These are phyloP conservation scores for Podospora conica DNA, from an alignment of 495 filamentous ascomycete species.

Conservation along the genomic window DNA sequence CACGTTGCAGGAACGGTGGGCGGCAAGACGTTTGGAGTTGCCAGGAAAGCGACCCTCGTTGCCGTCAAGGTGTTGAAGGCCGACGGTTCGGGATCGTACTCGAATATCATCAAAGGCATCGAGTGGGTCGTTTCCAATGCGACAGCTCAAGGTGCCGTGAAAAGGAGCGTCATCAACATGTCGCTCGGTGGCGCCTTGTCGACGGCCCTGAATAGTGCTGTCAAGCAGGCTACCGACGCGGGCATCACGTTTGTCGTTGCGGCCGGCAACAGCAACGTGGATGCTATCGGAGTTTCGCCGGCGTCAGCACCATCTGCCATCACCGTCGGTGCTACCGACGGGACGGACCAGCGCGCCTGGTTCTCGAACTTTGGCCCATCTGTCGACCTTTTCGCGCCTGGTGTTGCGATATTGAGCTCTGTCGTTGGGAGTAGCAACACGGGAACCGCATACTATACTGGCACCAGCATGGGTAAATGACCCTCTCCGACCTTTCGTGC, in stretches of 20 bases:
- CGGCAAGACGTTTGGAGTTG: slow-evolving; percentile 54
- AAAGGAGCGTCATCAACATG: slow-evolving; percentile 46
- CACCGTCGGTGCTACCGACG: slow-evolving; percentile 51
- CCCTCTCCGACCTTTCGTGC: neutral
- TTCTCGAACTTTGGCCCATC: slow-evolving; percentile 56
- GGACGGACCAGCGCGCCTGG: slow-evolving; percentile 36
- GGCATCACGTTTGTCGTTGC: slow-evolving; percentile 49
- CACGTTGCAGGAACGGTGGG: slow-evolving; percentile 59
- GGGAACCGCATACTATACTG: slow-evolving; percentile 38
- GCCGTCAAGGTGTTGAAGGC: slow-evolving; percentile 59
- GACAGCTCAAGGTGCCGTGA: slow-evolving; percentile 26
- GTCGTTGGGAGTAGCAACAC: slow-evolving; percentile 17
- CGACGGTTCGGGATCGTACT: slow-evolving; percentile 36
- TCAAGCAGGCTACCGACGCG: slow-evolving; percentile 37
- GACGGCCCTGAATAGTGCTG: slow-evolving; percentile 46
- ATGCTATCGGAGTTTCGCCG: slow-evolving; percentile 41
- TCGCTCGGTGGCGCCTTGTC: slow-evolving; percentile 50
- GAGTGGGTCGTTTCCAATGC: slow-evolving; percentile 49
- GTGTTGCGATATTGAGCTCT: slow-evolving; percentile 36
- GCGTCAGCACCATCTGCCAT: slow-evolving; percentile 51
- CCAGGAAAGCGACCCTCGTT: slow-evolving; percentile 56
- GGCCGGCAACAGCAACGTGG: slow-evolving; percentile 43
- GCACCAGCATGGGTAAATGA: slow-evolving; percentile 37
- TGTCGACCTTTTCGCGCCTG: slow-evolving; percentile 59
- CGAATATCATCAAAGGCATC: slow-evolving; percentile 46